These are phyloP conservation scores for Rhododendron henanense DNA, from an alignment of 148 eudicot species.

Conservation along the genomic window DNA sequence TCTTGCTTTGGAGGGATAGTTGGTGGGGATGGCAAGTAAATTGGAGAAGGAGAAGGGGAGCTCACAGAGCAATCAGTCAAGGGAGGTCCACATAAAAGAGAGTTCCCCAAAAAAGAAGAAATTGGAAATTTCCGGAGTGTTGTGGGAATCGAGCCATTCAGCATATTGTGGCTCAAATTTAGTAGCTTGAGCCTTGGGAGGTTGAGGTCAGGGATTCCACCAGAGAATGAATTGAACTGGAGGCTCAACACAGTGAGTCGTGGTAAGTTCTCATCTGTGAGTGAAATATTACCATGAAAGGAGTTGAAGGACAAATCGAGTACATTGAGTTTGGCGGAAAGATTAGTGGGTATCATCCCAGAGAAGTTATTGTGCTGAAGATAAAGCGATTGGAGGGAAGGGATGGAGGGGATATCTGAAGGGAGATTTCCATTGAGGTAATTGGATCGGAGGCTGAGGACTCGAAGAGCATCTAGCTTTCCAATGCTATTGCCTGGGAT, in stretches of 20 bases:
- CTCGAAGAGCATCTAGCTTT: conserved; percentile 66
- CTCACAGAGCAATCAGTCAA: conserved; percentile 41
- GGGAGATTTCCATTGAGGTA: conserved; percentile 63
- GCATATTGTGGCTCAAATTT: conserved; percentile 65
- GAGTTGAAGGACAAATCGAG: conserved; percentile 74
- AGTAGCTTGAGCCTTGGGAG: conserved; percentile 49
- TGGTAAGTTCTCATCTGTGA: conserved; percentile 41
- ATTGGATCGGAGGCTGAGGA: conserved; percentile 78
- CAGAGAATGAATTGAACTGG: conserved; percentile 57
- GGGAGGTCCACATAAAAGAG: conserved; percentile 77
- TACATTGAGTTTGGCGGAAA: conserved; percentile 44
- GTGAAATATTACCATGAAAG: conserved; percentile 57
- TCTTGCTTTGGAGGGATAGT: conserved; percentile 15
- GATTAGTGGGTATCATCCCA: conserved; percentile 51
- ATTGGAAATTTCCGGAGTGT: conserved; percentile 54
- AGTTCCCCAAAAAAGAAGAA: conserved; percentile 74
- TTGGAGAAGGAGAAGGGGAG: conserved; percentile 43
- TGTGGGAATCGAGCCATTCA: conserved; percentile 64
- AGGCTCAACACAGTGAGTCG: conserved; percentile 47
- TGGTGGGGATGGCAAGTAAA: conserved; percentile 25
- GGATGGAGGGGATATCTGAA: conserved; percentile 57
- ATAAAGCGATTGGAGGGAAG: conserved; percentile 58
- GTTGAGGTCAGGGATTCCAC: conserved; percentile 52
- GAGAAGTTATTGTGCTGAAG: conserved; percentile 78
- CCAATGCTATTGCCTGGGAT: conserved; percentile 63